A percentile compares a stretch with the other conserved stretches of the same genome.
Conservation (phyloP, 768 basidiomycete genomes). For the Phylloporus rhodoxanthus region DNA sequence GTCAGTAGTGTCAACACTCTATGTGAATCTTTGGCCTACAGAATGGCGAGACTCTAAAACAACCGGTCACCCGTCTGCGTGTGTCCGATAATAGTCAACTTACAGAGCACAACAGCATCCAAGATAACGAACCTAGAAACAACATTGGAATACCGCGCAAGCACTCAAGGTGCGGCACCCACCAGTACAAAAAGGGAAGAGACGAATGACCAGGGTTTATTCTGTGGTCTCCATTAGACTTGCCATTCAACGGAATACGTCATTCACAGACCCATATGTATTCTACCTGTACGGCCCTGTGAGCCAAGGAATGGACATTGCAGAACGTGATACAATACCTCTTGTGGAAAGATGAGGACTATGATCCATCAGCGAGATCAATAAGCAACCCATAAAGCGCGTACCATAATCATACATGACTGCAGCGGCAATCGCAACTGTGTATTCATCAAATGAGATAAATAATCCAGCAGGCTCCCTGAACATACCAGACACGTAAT, state of each 20-base stretch:
- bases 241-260: background rate
- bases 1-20: background rate
- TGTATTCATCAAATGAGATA: background rate
- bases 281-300: slow-evolving; percentile 3
- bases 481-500: background rate
- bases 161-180: background rate
- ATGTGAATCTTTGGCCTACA: background rate
- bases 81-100: background rate
- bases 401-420: slow-evolving; percentile 10
- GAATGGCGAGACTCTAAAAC: background rate
- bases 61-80: background rate
- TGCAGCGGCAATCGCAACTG: slow-evolving; percentile 4
- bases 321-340: background rate
- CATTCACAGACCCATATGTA: slow-evolving; percentile 10
- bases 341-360: slow-evolving; percentile 9
- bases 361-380: background rate
- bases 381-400: background rate
- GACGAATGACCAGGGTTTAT: slow-evolving; percentile 7
- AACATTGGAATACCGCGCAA: background rate
- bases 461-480: background rate
- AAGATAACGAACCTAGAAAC: slow-evolving; percentile 10
- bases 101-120: slow-evolving; percentile 9
- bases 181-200: slow-evolving; percentile 9
- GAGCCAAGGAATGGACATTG: background rate
- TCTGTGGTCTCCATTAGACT: slow-evolving; percentile 3